Conservation (phyloP, 2,329 filamentous ascomycete species). For the Chaetomiaceae sp. region DNA sequence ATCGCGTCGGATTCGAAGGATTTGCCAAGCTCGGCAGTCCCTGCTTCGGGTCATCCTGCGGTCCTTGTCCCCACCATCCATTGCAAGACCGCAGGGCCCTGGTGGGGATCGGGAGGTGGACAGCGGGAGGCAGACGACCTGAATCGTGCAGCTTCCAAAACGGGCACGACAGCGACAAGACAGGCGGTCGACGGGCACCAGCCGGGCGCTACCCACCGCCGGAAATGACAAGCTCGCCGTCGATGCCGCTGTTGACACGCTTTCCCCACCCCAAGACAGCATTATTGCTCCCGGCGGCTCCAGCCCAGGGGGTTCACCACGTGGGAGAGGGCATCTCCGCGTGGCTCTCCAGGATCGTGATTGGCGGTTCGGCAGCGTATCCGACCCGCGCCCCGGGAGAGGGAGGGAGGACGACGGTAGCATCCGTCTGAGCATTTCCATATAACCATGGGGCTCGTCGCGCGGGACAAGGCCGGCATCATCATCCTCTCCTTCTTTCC, state of each 20-base stretch:
- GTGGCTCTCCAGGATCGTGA: neutral
- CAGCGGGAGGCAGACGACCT: too few species aligned
- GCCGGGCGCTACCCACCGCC: too few species aligned
- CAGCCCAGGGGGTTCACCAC: constrained; percentile 6
- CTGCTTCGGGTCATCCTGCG: neutral
- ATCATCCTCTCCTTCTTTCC: neutral
- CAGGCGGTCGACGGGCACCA: neutral
- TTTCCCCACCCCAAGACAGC: neutral
- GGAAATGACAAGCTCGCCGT: neutral
- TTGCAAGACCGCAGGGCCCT: too few species aligned
- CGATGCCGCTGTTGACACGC: neutral
- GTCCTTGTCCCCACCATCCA: too few species aligned
- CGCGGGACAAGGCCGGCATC: constrained; percentile 5
- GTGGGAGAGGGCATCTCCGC: constrained; percentile 3
- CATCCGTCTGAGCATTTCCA: neutral
- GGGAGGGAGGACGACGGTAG: neutral
- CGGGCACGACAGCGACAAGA: neutral
- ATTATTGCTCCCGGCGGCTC: constrained; percentile 3
- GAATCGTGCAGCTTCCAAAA: neutral
- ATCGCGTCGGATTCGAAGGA: too few species aligned
- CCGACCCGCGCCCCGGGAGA: constrained; percentile 4
- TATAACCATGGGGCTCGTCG: constrained; percentile 7
- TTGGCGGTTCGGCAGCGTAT: constrained; percentile 10
- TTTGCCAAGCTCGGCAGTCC: neutral
- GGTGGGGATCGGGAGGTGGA: too few species aligned